Conservation (phyloP, 2,329 filamentous ascomycete genomes). For the Xylariaceae sp. region DNA sequence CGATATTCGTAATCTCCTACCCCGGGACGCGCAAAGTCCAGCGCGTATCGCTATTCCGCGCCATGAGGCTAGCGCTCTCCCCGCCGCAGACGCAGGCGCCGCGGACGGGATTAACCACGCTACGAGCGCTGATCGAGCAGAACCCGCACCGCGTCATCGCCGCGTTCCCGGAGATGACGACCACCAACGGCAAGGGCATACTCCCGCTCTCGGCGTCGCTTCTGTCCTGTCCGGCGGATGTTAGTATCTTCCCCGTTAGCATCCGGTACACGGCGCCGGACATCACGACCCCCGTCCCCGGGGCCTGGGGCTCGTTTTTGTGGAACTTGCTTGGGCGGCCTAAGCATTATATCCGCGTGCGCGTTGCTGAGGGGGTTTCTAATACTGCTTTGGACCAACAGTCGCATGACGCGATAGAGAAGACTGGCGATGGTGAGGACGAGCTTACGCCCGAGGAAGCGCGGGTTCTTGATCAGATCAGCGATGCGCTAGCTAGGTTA, state of each 20-base stretch:
- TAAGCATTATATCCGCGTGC: slow-evolving; percentile 84
- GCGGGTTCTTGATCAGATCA: slow-evolving; percentile 70
- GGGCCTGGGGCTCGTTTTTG: slow-evolving; percentile 66
- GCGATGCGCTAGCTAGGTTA: slow-evolving; percentile 79
- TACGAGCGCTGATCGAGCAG: slow-evolving; percentile 58
- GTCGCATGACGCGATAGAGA: slow-evolving; percentile 28
- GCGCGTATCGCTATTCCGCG: slow-evolving; percentile 70
- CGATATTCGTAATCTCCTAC: slow-evolving; percentile 85
- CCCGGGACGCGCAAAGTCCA: slow-evolving; percentile 69
- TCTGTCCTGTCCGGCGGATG: slow-evolving; percentile 59
- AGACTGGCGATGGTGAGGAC: slow-evolving; percentile 26
- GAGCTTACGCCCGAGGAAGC: slow-evolving; percentile 55
- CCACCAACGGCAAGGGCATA: slow-evolving; percentile 88
- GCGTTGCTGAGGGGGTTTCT: slow-evolving; percentile 73
- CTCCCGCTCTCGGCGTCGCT: slow-evolving; percentile 77
- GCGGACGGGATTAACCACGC: slow-evolving; percentile 48
- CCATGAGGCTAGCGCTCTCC: slow-evolving; percentile 61
- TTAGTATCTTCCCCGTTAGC: slow-evolving; percentile 85
- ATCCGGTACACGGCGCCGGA: slow-evolving; percentile 85
- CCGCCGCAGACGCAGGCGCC: slow-evolving; percentile 44
- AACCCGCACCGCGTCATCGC: slow-evolving; percentile 75
- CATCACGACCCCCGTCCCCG: slow-evolving; percentile 84
- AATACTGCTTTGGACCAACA: slow-evolving; percentile 45
- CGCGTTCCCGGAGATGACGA: slow-evolving; percentile 90
- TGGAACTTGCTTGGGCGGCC: slow-evolving; percentile 83